These are phyloP conservation scores for Santalum album DNA, from an alignment of 164 flowering plant species.

Conservation along the genomic window DNA sequence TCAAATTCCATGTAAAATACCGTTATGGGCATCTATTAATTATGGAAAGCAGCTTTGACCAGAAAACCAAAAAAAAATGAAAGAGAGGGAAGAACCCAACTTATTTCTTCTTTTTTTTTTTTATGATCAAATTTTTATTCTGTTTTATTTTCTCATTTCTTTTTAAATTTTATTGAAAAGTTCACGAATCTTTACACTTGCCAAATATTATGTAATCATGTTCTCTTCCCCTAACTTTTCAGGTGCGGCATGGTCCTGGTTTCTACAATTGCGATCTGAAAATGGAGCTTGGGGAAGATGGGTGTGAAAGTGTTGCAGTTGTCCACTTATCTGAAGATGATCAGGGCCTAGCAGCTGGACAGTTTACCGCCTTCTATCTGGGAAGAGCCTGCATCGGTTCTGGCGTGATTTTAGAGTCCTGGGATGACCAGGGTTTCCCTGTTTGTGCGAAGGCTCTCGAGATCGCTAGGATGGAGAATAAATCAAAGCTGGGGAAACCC, in stretches of 20 bases:
- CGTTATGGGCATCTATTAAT: no score
- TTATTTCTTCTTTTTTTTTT: no score
- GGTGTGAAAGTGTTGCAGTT: constrained; percentile 35
- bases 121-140: no score
- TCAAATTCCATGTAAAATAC: no score
- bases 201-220: no score
- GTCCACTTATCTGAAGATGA: constrained; percentile 73
- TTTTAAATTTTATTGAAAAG: no score
- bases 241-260: constrained; percentile 95
- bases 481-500: constrained; percentile 77
- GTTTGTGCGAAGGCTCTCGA: constrained; percentile 74
- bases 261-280: constrained; percentile 58
- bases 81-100: no score
- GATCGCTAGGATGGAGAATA: constrained; percentile 68
- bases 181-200: no score
- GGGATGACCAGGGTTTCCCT: constrained; percentile 85
- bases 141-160: no score
- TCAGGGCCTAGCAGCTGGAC: constrained; percentile 97
- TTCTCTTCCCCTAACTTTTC: constrained; percentile 8
- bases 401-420: constrained; percentile 82
- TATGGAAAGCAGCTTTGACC: no score
- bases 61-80: no score
- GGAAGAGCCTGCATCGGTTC: constrained; percentile 71
- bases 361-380: constrained; percentile 80
- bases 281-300: constrained; percentile 34